These are phyloP conservation scores for Stagonosporopsis cucurbitacearum DNA, from an alignment of 2,329 filamentous ascomycete species.

Conservation along the genomic window DNA sequence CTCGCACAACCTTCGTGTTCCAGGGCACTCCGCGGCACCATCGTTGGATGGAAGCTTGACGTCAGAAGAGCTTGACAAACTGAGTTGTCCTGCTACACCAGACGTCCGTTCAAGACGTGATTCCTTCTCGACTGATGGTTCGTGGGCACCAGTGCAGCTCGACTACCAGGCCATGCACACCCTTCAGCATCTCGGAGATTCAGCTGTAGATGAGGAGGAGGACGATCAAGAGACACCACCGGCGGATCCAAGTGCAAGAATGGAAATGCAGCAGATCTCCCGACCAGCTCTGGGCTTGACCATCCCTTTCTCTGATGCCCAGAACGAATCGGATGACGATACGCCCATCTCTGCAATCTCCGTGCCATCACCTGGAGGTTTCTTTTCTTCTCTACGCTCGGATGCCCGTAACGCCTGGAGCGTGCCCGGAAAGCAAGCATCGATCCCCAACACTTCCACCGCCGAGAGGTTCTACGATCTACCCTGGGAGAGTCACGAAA, in stretches of 20 bases:
- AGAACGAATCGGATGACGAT: slow-evolving; percentile 48
- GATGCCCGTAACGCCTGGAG: slow-evolving; percentile 84
- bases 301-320: slow-evolving; percentile 31
- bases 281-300: slow-evolving; percentile 56
- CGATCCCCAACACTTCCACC: slow-evolving; percentile 82
- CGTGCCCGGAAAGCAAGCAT: slow-evolving; percentile 51
- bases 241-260: slow-evolving; percentile 62
- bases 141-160: slow-evolving; percentile 69
- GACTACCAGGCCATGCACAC: slow-evolving; percentile 82
- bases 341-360: slow-evolving; percentile 81
- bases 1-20: slow-evolving; percentile 64
- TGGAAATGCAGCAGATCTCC: slow-evolving; percentile 69
- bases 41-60: slow-evolving; percentile 88
- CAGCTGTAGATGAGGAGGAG: slow-evolving; percentile 27
- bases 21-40: slow-evolving; percentile 79
- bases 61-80: slow-evolving; percentile 82
- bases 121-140: slow-evolving; percentile 59
- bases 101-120: slow-evolving; percentile 55
- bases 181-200: slow-evolving; percentile 70
- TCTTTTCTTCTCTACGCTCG: slow-evolving; percentile 84
- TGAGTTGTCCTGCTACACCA: slow-evolving; percentile 86
- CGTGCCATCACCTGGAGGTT: slow-evolving; percentile 88
- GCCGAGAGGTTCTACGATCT: slow-evolving; percentile 90
- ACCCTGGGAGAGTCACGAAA: slow-evolving; percentile 66
- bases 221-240: slow-evolving; percentile 38